Evolutionary conservation across 202 grass and related monocot genomes (phyloP).

Genomic region (Schoenoplectus tabernaemontani): DNA sequence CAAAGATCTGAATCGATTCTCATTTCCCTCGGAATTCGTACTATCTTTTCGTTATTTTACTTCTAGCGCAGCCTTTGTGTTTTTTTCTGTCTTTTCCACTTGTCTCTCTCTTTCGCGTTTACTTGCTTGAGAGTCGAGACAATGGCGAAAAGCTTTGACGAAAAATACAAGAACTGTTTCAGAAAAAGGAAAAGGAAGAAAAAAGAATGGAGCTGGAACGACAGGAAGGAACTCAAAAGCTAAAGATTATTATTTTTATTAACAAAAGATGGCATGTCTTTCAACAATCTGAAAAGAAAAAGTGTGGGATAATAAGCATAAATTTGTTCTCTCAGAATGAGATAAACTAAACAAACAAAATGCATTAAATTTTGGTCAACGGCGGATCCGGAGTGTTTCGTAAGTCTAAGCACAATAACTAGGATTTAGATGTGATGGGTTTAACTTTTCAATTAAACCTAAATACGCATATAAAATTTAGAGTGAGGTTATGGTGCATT

Average conservation of each 20-base stretch:
- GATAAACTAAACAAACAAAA: background rate
- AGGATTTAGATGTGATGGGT: no score
- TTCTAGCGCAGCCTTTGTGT: constrained; percentile 23
- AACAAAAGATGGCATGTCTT: constrained; percentile 22
- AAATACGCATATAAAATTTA: no score
- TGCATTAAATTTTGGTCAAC: background rate
- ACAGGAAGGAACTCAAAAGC: constrained; percentile 17
- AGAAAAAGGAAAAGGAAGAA: background rate
- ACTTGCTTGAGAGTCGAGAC: constrained; percentile 17
- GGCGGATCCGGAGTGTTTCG: no score
- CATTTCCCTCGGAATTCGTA: constrained; percentile 33
- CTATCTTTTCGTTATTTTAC: constrained; percentile 37
- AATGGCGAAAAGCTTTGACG: constrained; percentile 23
- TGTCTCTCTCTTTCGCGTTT: constrained; percentile 20
- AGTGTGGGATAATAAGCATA: background rate
- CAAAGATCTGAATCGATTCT: constrained; percentile 61
- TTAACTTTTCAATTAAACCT: no score
- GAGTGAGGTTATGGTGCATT: no score
- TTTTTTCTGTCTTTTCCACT: no score
- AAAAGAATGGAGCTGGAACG: constrained; percentile 2
- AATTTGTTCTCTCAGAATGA: background rate
- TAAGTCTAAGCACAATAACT: background rate
- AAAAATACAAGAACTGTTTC: constrained; percentile 25
- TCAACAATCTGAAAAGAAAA: constrained; percentile 26
- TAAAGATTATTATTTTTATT: constrained; percentile 21